Evolutionary conservation across 441 rosid species (phyloP).

Genomic region (Croton laevigatus): DNA sequence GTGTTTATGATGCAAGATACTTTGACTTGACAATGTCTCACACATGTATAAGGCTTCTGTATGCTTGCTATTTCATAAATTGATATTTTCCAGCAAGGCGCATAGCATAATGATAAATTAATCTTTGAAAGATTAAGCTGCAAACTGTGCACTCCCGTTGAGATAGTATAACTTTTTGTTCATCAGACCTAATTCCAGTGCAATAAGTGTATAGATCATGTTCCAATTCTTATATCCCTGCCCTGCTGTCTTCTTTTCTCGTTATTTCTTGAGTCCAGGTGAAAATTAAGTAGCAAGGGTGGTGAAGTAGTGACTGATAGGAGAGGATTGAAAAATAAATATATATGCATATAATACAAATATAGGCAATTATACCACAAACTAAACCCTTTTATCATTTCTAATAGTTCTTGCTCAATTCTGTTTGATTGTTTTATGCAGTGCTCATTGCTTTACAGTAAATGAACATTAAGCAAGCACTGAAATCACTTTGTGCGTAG

Average conservation of each 20-base stretch:
- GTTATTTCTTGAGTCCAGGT: not conserved
- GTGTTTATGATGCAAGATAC: not conserved
- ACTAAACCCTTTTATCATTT: not conserved
- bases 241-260: not conserved
- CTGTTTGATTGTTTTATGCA: not conserved
- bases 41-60: not conserved
- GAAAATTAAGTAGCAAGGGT: not conserved
- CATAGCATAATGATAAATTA: not conserved
- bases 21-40: not conserved
- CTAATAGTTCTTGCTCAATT: not conserved
- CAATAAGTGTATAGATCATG: not conserved
- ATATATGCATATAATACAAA: not conserved
- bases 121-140: not conserved
- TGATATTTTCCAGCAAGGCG: not conserved
- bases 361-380: not conserved
- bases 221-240: not conserved
- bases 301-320: not conserved
- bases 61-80: constrained; percentile 9
- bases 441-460: not conserved
- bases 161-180: not conserved
- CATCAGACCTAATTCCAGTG: not conserved
- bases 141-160: not conserved
- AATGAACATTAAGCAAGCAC: not conserved
- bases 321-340: not conserved
- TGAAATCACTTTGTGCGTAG: not conserved